Conservation (phyloP, 2,329 filamentous ascomycete genomes). For the Amylocarpus encephaloides region DNA sequence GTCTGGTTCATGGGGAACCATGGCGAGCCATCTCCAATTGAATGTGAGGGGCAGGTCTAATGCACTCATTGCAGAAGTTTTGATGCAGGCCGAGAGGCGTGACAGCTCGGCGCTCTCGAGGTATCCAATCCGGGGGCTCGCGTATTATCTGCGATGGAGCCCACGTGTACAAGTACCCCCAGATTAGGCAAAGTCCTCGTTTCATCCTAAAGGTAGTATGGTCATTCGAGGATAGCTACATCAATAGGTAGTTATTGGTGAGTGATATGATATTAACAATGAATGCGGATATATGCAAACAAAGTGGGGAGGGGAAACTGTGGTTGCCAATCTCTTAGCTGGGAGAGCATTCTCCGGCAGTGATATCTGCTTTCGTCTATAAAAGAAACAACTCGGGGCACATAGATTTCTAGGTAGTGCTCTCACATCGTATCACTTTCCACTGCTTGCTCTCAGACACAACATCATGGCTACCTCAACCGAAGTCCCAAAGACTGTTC, state of each 20-base stretch:
- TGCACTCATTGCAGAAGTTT: too few relatives aligned
- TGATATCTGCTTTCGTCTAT: background rate
- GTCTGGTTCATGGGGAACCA: too few relatives aligned
- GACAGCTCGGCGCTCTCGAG: background rate
- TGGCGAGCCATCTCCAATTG: too few relatives aligned
- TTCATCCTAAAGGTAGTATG: background rate
- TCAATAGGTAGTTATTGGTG: background rate
- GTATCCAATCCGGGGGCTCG: background rate
- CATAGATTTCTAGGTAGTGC: background rate
- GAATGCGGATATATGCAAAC: slow-evolving; percentile 1
- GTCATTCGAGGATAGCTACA: background rate
- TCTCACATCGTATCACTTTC: background rate
- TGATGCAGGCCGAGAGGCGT: background rate
- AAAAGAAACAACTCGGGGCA: background rate
- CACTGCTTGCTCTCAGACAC: background rate
- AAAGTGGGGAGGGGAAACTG: background rate
- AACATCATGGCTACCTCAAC: slow-evolving; percentile 34
- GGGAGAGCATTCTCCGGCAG: background rate
- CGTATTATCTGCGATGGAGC: background rate
- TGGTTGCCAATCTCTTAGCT: background rate
- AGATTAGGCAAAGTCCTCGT: background rate
- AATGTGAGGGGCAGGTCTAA: too few relatives aligned
- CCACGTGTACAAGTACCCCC: background rate
- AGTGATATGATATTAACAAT: background rate
- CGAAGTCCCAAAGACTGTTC: slow-evolving; percentile 39